These are phyloP conservation scores for Diplosphaera chodatii DNA, from an alignment of 139 green algal species.

Conservation along the genomic window DNA sequence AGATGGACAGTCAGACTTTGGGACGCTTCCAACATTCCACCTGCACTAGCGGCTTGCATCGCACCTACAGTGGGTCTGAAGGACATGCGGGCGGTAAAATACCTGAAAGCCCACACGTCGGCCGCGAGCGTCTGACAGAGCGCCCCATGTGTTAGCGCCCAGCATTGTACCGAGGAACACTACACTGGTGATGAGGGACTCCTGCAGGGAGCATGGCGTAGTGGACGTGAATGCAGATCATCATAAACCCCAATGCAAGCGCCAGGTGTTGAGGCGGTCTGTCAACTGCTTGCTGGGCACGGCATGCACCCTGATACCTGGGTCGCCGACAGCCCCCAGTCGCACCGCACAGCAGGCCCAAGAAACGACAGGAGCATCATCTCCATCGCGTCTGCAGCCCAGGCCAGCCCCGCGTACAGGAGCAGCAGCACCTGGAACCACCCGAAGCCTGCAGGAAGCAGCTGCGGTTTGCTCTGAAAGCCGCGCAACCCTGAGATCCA, in stretches of 20 bases:
- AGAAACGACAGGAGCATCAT: conserved; percentile 81
- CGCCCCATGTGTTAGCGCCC: conserved; percentile 61
- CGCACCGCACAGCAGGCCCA: conserved; percentile 52
- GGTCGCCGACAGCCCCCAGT: conserved; percentile 44
- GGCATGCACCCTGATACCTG: neutral
- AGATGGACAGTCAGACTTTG: too few relatives aligned
- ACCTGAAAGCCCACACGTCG: conserved; percentile 37
- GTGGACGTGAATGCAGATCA: too few relatives aligned
- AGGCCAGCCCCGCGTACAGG: conserved; percentile 62
- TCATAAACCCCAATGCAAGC: too few relatives aligned
- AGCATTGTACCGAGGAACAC: conserved; percentile 71
- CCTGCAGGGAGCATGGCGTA: too few relatives aligned
- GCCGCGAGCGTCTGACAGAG: conserved; percentile 47
- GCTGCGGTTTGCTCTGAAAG: too few relatives aligned
- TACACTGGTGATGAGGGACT: conserved; percentile 52
- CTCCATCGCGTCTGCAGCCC: conserved; percentile 79
- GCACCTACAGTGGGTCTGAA: too few relatives aligned
- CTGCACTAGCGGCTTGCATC: too few relatives aligned
- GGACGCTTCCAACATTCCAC: too few relatives aligned
- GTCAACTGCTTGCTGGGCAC: too few relatives aligned
- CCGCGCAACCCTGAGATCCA: too few relatives aligned
- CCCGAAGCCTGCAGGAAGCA: conserved; percentile 65
- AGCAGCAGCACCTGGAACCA: conserved; percentile 56
- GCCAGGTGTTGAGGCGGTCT: too few relatives aligned
- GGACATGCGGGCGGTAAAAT: too few relatives aligned